Base-by-base conservation (phyloP, 2,329 filamentous ascomycete genomes). In the Arthrobotrys sphaeroides region DNA sequence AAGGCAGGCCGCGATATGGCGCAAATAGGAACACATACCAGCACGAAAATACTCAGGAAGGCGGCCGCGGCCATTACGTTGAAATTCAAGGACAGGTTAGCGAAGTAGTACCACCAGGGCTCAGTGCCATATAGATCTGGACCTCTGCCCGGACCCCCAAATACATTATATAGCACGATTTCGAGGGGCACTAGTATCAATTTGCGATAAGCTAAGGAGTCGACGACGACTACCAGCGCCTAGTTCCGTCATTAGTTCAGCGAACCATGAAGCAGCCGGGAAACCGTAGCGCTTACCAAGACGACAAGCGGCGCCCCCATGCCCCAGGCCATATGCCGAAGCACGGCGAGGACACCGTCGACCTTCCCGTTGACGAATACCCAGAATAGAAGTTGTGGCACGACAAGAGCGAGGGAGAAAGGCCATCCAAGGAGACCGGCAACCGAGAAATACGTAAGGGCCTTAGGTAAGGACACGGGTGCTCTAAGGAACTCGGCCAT, bases 121-220 rank as follows among this genome's bases (percentile, higher is more conserved):
- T 99, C 95, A 0, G 92, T 96, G 47, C 95, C 95, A 80, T 97
- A 99, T 36, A 99, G 91, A 66, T 97, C 88, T 0, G 95, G 95
- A 0, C 94, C 95, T 81, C 86, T 87, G 31, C 90, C 91, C 0
- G 88, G 87, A 5, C 89, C 89, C 5, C 91, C 91, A 81, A 99
- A 94, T 45, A 99, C 88, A 81, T 99, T 99, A 86, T 99, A 99
- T 78, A 90, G 88, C 80, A 99, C 90, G 80, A 99, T 98, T 81
- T 97, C 97, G 86, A 93, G 91, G 0, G 93, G 89, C 5, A 97
- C 92, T 40, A 94, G 83, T 2, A 89, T 89, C 5, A 91, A 78
- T 80, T 92, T 92, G 78, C 88, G 90, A 84, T 97, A 98, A 82
- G 78, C 78, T 12, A 66, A 53, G 6, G 62, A 79, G 68, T 80